phyloP scores from a whole-genome alignment of 306 rosid genomes.

The Prunus salicina region DNA sequence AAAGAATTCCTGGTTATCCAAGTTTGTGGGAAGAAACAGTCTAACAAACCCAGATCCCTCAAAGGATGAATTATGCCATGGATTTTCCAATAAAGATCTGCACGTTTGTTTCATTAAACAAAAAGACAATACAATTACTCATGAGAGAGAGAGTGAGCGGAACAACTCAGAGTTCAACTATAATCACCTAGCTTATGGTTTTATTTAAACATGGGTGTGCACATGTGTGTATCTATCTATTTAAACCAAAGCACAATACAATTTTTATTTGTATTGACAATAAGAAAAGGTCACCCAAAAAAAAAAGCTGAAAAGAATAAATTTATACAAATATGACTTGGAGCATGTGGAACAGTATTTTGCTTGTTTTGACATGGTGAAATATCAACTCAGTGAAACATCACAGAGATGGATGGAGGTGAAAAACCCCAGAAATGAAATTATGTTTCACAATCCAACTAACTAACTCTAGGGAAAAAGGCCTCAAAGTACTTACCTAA shows the following conservation, averaged over 20 bases:
- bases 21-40: constrained; percentile 91
- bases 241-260: background rate
- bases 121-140: constrained; percentile 10
- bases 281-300: background rate
- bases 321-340: constrained; percentile 16
- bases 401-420: constrained; percentile 18
- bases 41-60: constrained; percentile 99
- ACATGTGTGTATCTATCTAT: background rate
- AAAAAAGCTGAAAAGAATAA: background rate
- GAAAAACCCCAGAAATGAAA: constrained; percentile 12
- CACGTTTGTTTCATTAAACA: constrained; percentile 34
- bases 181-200: constrained; percentile 1
- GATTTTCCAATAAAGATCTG: constrained; percentile 89
- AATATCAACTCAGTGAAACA: constrained; percentile 18
- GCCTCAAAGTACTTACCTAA: constrained; percentile 59
- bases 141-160: constrained; percentile 10
- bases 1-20: constrained; percentile 75
- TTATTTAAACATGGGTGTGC: background rate
- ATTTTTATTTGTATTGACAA: background rate
- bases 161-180: background rate
- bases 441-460: background rate
- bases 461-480: constrained; percentile 22
- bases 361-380: constrained; percentile 16
- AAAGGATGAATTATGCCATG: constrained; percentile 97
- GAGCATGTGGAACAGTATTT: constrained; percentile 11